Evolutionary conservation across 345 rosid genomes (phyloP).

Genomic region (Lepidium aucheri): DNA sequence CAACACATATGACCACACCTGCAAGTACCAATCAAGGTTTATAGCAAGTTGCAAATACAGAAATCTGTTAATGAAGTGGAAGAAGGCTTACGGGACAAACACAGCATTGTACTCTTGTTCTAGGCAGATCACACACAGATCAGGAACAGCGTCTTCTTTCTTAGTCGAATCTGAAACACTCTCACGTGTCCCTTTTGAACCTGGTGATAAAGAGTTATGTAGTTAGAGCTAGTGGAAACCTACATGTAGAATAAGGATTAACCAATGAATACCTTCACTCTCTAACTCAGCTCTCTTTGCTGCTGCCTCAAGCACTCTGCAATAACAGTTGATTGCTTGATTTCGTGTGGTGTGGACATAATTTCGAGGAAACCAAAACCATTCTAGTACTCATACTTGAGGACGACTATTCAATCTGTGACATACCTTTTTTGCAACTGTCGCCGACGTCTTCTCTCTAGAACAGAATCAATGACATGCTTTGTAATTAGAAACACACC

Average conservation of each 20-base stretch:
- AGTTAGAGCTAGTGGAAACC: background rate
- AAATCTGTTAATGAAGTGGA: background rate
- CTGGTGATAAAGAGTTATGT: conserved; percentile 24
- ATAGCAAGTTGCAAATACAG: conserved; percentile 1
- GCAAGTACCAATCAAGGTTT: conserved; percentile 11
- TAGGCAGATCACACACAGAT: conserved; percentile 91
- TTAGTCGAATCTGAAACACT: conserved; percentile 26
- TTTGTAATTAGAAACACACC: conserved; percentile 73
- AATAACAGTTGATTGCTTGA: conserved; percentile 20
- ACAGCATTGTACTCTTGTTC: conserved; percentile 90
- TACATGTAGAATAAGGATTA: background rate
- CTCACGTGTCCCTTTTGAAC: conserved; percentile 41
- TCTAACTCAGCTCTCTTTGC: conserved; percentile 59
- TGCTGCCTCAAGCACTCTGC: conserved; percentile 93
- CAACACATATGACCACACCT: conserved; percentile 99
- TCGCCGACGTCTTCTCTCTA: conserved; percentile 60
- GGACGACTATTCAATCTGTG: conserved; percentile 26
- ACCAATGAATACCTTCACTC: conserved; percentile 42
- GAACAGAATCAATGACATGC: conserved; percentile 46
- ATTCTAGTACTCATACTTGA: background rate
- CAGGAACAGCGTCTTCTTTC: conserved; percentile 64
- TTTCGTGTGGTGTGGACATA: background rate
- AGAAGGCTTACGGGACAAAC: conserved; percentile 64
- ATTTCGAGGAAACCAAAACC: background rate
- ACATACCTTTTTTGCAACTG: conserved; percentile 66